Evolutionary conservation across 257 asterid genomes (phyloP).

Genomic region (Nicotiana noctiflora): DNA sequence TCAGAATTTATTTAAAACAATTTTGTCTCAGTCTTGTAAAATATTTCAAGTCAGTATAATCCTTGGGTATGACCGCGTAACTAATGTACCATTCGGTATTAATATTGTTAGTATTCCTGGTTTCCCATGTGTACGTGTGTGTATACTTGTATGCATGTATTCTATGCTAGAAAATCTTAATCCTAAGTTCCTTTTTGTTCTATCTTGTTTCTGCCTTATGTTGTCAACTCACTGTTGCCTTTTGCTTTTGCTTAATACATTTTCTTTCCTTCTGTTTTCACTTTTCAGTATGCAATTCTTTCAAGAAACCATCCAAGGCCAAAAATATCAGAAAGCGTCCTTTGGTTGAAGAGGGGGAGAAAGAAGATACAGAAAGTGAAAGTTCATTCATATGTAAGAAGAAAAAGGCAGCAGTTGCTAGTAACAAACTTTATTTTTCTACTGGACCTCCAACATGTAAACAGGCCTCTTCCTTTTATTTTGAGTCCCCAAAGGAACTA

Average conservation of each 20-base stretch:
- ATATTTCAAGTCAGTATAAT: too few species aligned
- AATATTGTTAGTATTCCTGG: background rate
- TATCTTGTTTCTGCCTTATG: background rate
- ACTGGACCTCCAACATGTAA: slow-evolving; percentile 44
- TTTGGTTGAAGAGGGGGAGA: slow-evolving; percentile 43
- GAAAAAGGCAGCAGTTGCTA: slow-evolving; percentile 43
- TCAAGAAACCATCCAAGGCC: slow-evolving; percentile 65
- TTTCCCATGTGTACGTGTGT: background rate
- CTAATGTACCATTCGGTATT: background rate
- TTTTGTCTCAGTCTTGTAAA: too few species aligned
- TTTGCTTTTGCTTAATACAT: background rate
- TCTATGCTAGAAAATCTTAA: background rate
- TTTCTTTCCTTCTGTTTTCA: slow-evolving; percentile 13
- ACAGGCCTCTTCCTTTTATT: slow-evolving; percentile 37
- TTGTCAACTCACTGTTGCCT: background rate
- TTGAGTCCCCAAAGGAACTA: slow-evolving; percentile 71
- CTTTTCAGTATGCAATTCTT: slow-evolving; percentile 69
- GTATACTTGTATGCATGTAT: background rate
- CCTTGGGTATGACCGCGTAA: background rate
- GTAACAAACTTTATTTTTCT: too few species aligned
- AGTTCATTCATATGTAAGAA: slow-evolving; percentile 39
- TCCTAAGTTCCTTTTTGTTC: background rate
- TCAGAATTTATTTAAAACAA: too few species aligned
- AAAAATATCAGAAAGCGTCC: slow-evolving; percentile 72
- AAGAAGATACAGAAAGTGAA: slow-evolving; percentile 42